Evolutionary conservation across 176 grass and related monocot genomes (phyloP).

Genomic region (Poa annua): DNA sequence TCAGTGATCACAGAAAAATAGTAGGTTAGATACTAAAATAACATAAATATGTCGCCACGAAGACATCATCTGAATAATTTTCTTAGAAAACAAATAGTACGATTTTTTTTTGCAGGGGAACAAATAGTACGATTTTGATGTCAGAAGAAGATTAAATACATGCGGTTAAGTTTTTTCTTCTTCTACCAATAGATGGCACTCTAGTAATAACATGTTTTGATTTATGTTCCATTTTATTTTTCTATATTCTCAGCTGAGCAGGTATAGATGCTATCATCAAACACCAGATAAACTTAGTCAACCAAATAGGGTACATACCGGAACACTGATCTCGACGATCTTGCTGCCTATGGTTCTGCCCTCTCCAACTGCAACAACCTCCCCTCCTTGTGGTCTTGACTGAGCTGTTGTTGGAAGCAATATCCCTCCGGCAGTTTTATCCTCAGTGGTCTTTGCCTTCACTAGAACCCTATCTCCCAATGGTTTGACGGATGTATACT

Average conservation of each 20-base stretch:
- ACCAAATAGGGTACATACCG: constrained; percentile 49
- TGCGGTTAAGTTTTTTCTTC: neutral
- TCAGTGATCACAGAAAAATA: constrained; percentile 9
- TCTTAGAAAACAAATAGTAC: neutral
- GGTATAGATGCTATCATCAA: neutral
- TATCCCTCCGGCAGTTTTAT: constrained; percentile 81
- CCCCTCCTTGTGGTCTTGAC: constrained; percentile 72
- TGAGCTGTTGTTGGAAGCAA: constrained; percentile 76
- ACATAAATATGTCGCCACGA: constrained; percentile 1
- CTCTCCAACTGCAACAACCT: constrained; percentile 77
- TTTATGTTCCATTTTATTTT: constrained; percentile 13
- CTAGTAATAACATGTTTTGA: constrained; percentile 3
- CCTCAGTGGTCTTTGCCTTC: constrained; percentile 70
- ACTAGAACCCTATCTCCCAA: constrained; percentile 82
- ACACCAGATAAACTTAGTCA: constrained; percentile 9
- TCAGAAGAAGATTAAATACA: constrained; percentile 19
- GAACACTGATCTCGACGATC: constrained; percentile 66
- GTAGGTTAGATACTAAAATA: neutral
- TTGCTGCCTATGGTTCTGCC: constrained; percentile 66
- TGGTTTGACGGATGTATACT: constrained; percentile 83
- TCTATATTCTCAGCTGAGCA: neutral
- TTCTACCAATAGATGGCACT: neutral
- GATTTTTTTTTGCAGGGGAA: too few species aligned
- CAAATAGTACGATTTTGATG: neutral
- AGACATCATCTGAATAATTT: neutral